These are phyloP conservation scores for Kwoniella bestiolae DNA, from an alignment of 768 basidiomycete species.

Conservation along the genomic window DNA sequence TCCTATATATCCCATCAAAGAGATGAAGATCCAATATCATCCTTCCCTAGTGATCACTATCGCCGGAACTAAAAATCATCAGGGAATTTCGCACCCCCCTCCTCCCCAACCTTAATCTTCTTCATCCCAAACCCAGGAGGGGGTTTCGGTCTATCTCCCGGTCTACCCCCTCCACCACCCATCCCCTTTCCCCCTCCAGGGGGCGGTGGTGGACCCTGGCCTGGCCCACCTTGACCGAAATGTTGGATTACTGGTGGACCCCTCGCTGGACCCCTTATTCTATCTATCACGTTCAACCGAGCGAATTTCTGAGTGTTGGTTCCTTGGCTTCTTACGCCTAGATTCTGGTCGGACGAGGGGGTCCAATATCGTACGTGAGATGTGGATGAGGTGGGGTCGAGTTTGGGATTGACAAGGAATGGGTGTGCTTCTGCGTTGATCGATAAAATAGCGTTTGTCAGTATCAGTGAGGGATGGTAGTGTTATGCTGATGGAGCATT, in stretches of 20 bases:
- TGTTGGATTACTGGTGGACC: neutral
- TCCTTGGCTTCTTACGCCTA: slow-evolving; percentile 49
- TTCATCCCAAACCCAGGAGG: slow-evolving; percentile 24
- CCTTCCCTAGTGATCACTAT: no score
- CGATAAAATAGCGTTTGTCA: no score
- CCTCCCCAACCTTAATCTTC: slow-evolving; percentile 11
- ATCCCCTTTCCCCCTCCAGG: slow-evolving; percentile 38
- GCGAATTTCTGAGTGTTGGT: slow-evolving; percentile 51
- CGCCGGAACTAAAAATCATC: neutral
- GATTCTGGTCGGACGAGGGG: slow-evolving; percentile 14
- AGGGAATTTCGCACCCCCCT: neutral
- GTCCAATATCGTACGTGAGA: slow-evolving; percentile 40
- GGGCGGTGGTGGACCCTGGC: slow-evolving; percentile 1
- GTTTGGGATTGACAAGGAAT: slow-evolving; percentile 45
- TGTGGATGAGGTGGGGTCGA: slow-evolving; percentile 21
- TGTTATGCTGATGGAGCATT: no score
- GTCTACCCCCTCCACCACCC: slow-evolving; percentile 48
- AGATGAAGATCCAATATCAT: neutral
- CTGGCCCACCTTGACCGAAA: slow-evolving; percentile 18
- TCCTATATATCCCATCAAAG: neutral
- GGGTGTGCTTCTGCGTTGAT: slow-evolving; percentile 54
- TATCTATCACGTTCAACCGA: slow-evolving; percentile 26
- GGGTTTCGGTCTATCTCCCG: slow-evolving; percentile 31
- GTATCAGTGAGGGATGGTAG: no score
- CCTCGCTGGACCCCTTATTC: neutral